A percentile compares a stretch with the other conserved stretches of the same genome.
Conservation (phyloP, 371 early-diverging fungal species). For the Mucor piriformis region DNA sequence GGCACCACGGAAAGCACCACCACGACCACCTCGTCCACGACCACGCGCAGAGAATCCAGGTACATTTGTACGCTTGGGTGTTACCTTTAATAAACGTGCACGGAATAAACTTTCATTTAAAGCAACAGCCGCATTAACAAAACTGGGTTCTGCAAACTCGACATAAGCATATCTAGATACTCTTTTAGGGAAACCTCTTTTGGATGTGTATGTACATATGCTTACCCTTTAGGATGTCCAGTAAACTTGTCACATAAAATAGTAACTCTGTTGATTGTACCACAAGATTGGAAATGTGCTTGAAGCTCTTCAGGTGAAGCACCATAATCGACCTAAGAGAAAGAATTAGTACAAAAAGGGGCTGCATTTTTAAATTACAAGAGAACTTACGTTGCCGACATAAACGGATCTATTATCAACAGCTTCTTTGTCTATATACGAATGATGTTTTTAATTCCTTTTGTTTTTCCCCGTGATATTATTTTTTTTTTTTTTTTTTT, state of each 20-base stretch:
- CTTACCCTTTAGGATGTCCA: slow-evolving; percentile 94
- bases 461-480: slow-evolving; percentile 3
- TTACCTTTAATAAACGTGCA: slow-evolving; percentile 84
- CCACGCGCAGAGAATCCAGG: slow-evolving; percentile 81
- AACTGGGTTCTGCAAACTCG: slow-evolving; percentile 89
- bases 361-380: too few species aligned
- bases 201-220: too few species aligned
- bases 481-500: slow-evolving; percentile 16
- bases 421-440: slow-evolving; percentile 70
- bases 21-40: slow-evolving; percentile 68
- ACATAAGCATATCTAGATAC: slow-evolving; percentile 86
- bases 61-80: slow-evolving; percentile 94
- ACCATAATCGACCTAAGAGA: slow-evolving; percentile 84
- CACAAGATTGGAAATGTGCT: slow-evolving; percentile 94
- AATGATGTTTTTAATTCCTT: background rate
- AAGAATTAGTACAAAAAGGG: background rate
- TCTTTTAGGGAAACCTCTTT: too few species aligned
- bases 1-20: slow-evolving; percentile 66
- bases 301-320: slow-evolving; percentile 96
- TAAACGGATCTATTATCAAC: slow-evolving; percentile 93
- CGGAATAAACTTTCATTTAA: slow-evolving; percentile 90
- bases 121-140: slow-evolving; percentile 86
- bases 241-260: slow-evolving; percentile 94
- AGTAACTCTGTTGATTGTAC: slow-evolving; percentile 96
- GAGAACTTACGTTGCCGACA: slow-evolving; percentile 83